Base-by-base conservation (phyloP, 2,329 filamentous ascomycete genomes). In the Fusarium metavorans region DNA sequence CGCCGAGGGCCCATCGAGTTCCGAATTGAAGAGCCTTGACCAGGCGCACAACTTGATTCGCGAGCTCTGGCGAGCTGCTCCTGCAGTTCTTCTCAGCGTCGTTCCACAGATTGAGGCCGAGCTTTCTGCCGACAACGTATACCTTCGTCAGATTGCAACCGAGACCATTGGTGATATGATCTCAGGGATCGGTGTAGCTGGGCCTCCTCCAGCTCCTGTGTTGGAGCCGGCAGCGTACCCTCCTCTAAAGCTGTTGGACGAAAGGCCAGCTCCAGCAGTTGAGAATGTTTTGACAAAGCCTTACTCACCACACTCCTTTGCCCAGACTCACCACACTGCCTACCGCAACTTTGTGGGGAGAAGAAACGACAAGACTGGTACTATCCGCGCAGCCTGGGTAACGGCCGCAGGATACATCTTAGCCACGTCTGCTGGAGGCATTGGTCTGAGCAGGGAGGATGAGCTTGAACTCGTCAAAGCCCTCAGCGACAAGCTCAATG, bases 111-210 rank as follows among this genome's bases (percentile, higher is more conserved):
- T 99, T 43, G 96, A 98, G 80, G 94, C 95, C 37, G 97, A 99
- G 84, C 86, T 99, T 62, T 93, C 93, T 5, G 95, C 95, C 0
- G 97, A 99, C 80, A 97, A 97, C 70, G 88, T 95, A 4, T 92
- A 97, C 76, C 86, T 99, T 65, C 93, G 97, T 63, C 89, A 94
- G 68, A 88, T 99, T 67, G 96, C 96, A 3, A 97, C 96, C 0
- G 95, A 98, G 82, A 98, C 97, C 0, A 90, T 99, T 43, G 97
- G 97, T 63, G 96, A 98, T 80, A 95, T 99, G 87, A 93, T 97
- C 30, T 93, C 96, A 45, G 96, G 96, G 7, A 97, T 98, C 81
- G 96, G 96, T 59, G 94, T 96, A 70, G 95, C 95, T 71, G 96
- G 96, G 0, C 94, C 94, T 65, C 95, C 95, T 18, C 90, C 93